Base-by-base conservation (phyloP, 352 stramenopile species). In the Pythium myriotylum region DNA sequence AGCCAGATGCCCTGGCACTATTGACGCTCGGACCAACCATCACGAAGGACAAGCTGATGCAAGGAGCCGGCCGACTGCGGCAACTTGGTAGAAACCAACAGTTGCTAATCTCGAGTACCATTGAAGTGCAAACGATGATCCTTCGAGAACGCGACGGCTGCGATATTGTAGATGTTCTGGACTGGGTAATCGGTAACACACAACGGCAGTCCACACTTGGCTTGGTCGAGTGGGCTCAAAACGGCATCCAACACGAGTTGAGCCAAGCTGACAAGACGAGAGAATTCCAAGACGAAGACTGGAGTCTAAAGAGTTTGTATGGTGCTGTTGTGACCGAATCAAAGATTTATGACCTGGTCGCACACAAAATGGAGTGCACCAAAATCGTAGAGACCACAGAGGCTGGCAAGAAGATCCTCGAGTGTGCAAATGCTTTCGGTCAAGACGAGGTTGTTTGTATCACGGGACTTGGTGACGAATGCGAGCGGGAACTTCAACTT, bases 31-130 rank as follows among this genome's bases (percentile, higher is more conserved):
- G 87, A 0, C 86, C 88, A 7, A 84, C 82, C 19, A 73, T 97
- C 20, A 89, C 83, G 0, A 98, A 97, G 51, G 92, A 97, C 62
- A 97, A 97, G 50, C 54, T 98, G 3, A 97, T 97, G 89, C 92
- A 98, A 67, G 91, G 87, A n/a, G 88, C 88, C 1, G 91, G 89
- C 7, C 81, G 92, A 0, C 84, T 97, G 73, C 71, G 91, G 2
- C 82, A 92, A 45, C 77, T 98, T 0, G 86, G 81, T 0, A 43
- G 75, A 16, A 86, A 97, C 57, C 85, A 68, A 16, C 59, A 67
- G 14, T 67, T 98, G 0, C 77, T 80, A 60, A 68, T 97, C 17
- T 74, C 76, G 12, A 84, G 77, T 54, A 85, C 86, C 6, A 54
- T 67, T 16, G 88, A 97, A 29, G 76, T 97, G 4, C 73, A 68